phyloP scores from a whole-genome alignment of 371 early-diverging fungal genomes.

The Mucor saturninus region DNA sequence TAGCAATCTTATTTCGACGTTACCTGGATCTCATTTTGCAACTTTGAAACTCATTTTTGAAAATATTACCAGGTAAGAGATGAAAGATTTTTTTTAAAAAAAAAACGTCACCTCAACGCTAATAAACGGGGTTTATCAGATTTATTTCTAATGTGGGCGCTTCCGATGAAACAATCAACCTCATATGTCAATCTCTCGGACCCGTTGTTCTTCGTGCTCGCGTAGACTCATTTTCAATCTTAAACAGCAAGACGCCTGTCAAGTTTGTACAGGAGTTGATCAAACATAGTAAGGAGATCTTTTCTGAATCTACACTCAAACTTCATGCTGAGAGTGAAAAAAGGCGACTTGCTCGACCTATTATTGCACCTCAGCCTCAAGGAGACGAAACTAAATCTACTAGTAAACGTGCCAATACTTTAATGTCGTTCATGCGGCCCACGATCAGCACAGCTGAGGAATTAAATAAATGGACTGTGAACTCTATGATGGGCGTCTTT shows the following conservation, averaged over 20 bases:
- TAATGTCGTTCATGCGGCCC: constrained; percentile 49
- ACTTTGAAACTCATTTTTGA: constrained; percentile 54
- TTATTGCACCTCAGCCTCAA: constrained; percentile 26
- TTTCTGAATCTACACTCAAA: constrained; percentile 37
- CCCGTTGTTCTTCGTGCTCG: constrained; percentile 59
- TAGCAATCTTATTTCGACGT: constrained; percentile 61
- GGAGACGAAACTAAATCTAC: constrained; percentile 8
- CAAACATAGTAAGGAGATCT: constrained; percentile 35
- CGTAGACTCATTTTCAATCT: constrained; percentile 51
- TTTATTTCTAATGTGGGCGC: constrained; percentile 3
- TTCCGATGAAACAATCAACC: constrained; percentile 9
- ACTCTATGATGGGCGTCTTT: constrained; percentile 43
- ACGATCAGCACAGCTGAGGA: constrained; percentile 17
- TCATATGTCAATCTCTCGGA: constrained; percentile 58
- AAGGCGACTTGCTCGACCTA: constrained; percentile 38
- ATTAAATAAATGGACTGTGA: constrained; percentile 32
- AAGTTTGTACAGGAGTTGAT: constrained; percentile 58
- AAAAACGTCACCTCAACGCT: background rate
- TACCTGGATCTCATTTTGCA: constrained; percentile 59
- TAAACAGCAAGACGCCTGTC: constrained; percentile 60
- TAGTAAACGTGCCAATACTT: constrained; percentile 22
- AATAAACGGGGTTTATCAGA: background rate
- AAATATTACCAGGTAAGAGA: constrained; percentile 46
- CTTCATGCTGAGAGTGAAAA: constrained; percentile 49
- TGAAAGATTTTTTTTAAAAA: background rate